Evolutionary conservation across 768 basidiomycete genomes (phyloP).

Genomic region (Panaeolus papilionaceus): DNA sequence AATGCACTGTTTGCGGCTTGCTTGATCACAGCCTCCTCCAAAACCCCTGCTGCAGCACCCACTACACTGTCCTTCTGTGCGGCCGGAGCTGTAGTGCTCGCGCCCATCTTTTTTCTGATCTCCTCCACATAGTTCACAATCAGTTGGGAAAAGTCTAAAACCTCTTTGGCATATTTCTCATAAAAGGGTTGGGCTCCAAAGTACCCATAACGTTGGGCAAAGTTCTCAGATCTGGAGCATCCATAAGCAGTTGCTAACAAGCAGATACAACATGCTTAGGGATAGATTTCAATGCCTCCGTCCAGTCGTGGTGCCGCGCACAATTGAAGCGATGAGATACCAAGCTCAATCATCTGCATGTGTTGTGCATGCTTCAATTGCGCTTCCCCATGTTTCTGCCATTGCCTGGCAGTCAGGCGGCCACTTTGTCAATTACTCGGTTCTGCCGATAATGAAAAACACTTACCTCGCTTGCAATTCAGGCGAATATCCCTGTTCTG

Average conservation of each 20-base stretch:
- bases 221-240: background rate
- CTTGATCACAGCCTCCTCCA: too few relatives aligned
- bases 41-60: too few relatives aligned
- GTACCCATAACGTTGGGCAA: background rate
- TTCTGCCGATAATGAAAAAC: background rate
- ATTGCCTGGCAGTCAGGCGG: background rate
- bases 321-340: background rate
- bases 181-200: too few relatives aligned
- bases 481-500: too few relatives aligned
- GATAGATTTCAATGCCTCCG: background rate
- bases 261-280: background rate
- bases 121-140: too few relatives aligned
- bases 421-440: background rate
- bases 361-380: background rate
- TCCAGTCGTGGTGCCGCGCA: background rate
- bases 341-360: background rate
- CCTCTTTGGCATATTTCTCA: too few relatives aligned
- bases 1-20: too few relatives aligned
- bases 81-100: too few relatives aligned
- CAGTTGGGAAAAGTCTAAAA: too few relatives aligned
- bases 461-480: too few relatives aligned
- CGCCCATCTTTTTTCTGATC: too few relatives aligned
- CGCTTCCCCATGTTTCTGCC: background rate
- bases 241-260: background rate
- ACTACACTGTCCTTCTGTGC: too few relatives aligned